Percentiles rank a stretch among this genome's conserved stretches.
phyloP scores from a whole-genome alignment of 2,329 filamentous ascomycete species.

The Pseudonectria buxi region DNA sequence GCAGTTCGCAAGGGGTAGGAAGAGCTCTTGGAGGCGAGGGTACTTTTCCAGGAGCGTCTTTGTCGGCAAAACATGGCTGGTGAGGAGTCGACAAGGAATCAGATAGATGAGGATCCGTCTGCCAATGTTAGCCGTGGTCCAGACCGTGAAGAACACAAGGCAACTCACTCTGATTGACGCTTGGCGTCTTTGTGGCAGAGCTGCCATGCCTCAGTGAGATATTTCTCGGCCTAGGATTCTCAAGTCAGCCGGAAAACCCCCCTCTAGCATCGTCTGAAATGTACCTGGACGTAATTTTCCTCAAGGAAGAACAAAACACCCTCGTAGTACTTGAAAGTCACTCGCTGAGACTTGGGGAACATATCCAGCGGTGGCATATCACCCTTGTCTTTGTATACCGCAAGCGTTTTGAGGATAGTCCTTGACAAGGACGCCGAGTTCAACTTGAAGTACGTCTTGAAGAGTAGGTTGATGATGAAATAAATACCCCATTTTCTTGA shows the following conservation, averaged over 20 bases:
- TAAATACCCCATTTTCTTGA: constrained; percentile 98
- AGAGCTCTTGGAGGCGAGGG: constrained; percentile 69
- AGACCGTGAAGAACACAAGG: not conserved
- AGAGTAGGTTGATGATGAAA: constrained; percentile 86
- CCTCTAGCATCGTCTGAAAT: constrained; percentile 6
- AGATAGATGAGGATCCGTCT: constrained; percentile 91
- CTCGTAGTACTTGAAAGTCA: constrained; percentile 94
- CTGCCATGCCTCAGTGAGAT: constrained; percentile 74
- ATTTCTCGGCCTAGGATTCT: constrained; percentile 60
- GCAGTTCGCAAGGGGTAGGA: constrained; percentile 68
- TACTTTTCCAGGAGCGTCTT: constrained; percentile 63
- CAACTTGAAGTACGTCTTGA: constrained; percentile 97
- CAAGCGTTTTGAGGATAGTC: constrained; percentile 78
- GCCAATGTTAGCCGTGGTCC: constrained; percentile 15
- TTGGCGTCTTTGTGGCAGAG: constrained; percentile 67
- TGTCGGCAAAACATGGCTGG: constrained; percentile 76
- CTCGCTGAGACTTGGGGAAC: constrained; percentile 84
- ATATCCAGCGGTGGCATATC: constrained; percentile 75
- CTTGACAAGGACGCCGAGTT: constrained; percentile 85
- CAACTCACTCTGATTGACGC: constrained; percentile 70
- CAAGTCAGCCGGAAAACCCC: constrained; percentile 1
- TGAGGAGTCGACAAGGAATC: constrained; percentile 87
- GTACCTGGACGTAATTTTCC: constrained; percentile 78
- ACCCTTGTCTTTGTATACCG: constrained; percentile 59
- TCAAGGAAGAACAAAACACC: constrained; percentile 92